Evolutionary conservation across 108 stramenopile species (phyloP).

Genomic region (Cylindrotheca fusiformis): DNA sequence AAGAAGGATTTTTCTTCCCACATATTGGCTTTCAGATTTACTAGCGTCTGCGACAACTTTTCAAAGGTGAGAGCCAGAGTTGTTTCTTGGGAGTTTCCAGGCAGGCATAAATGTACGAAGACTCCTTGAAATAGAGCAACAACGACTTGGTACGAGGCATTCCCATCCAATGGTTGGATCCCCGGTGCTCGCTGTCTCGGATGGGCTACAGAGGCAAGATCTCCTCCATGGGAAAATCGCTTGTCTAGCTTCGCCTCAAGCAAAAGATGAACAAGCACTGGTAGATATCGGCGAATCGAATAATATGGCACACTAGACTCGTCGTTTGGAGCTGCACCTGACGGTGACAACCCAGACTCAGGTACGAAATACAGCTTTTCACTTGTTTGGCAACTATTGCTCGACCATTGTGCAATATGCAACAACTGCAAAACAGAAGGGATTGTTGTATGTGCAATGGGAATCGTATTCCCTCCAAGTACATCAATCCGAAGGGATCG

Average conservation of each 20-base stretch:
- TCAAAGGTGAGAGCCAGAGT: slow-evolving; percentile 65
- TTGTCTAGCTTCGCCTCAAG: slow-evolving; percentile 73
- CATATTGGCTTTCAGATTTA: slow-evolving; percentile 39
- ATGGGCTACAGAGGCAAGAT: slow-evolving; percentile 56
- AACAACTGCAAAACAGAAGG: slow-evolving; percentile 80
- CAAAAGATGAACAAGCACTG: slow-evolving; percentile 60
- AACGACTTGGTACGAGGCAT: slow-evolving; percentile 42
- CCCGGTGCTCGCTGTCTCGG: slow-evolving; percentile 13
- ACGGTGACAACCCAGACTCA: slow-evolving; percentile 48
- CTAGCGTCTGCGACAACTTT: slow-evolving; percentile 60
- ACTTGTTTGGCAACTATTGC: slow-evolving; percentile 71
- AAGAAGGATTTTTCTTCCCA: slow-evolving; percentile 68
- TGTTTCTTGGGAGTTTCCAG: slow-evolving; percentile 68
- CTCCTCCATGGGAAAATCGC: slow-evolving; percentile 54
- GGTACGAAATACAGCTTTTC: slow-evolving; percentile 63
- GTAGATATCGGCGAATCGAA: slow-evolving; percentile 60
- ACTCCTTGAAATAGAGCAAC: slow-evolving; percentile 65
- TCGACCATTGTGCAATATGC: slow-evolving; percentile 74
- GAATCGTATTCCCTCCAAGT: slow-evolving; percentile 43
- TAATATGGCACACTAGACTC: slow-evolving; percentile 48
- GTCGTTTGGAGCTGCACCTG: slow-evolving; percentile 25
- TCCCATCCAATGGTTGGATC: neutral
- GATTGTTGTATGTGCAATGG: slow-evolving; percentile 50
- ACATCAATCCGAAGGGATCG: slow-evolving; percentile 61
- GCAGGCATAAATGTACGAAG: slow-evolving; percentile 62